Base-by-base conservation (phyloP, 345 rosid genomes). In the Aquilaria sinensis region DNA sequence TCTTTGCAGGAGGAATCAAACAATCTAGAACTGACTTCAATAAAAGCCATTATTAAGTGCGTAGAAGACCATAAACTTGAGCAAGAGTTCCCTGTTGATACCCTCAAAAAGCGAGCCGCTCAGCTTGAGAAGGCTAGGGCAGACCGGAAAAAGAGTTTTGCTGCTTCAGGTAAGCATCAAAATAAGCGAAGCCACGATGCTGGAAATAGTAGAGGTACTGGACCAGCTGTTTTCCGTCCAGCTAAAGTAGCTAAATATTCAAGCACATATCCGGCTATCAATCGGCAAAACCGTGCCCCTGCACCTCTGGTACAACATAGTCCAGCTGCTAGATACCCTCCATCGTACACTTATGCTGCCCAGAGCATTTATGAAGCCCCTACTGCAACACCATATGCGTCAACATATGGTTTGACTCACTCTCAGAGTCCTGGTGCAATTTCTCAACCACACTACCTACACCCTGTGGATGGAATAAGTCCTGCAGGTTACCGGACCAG, bases 1-100 rank as follows among this genome's bases (percentile, higher is more conserved):
- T 23, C 23, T 56, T 71, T 65, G 67, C 81, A 84, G 89, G 89
- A 79, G 45, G 86, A 79, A 53, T 72, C 89, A 0, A 77, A 64
- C 55, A 58, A 70, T 57, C 31, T 68, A 64, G 89, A 84, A 59
- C 61, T 84, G 72, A 84, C 60, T 58, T 68, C 86, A 33, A 73
- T 79, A 49, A 84, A 58, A 74, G 78, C 82, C 3, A 77, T 81
- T 66, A 74, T 81, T 58, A 84, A 72, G 74, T 81, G 89, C 4
- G 75, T 81, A 12, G 89, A 81, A 75, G 86, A 84, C 72, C 83
- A 77, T 65, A 79, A 79, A 56, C 84, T 81, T 30, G 84, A 84
- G 53, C 54, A 84, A 12, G 80, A 73, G 48, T 81, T 81, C 63
- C 33, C 82, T 10, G 45, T 74, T 12, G 84, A 79, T 54, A 64